Percentiles rank a stretch among this genome's conserved stretches.
Evolutionary conservation across 352 stramenopile species (phyloP).

Genomic region (Pythium grandisporangium): DNA sequence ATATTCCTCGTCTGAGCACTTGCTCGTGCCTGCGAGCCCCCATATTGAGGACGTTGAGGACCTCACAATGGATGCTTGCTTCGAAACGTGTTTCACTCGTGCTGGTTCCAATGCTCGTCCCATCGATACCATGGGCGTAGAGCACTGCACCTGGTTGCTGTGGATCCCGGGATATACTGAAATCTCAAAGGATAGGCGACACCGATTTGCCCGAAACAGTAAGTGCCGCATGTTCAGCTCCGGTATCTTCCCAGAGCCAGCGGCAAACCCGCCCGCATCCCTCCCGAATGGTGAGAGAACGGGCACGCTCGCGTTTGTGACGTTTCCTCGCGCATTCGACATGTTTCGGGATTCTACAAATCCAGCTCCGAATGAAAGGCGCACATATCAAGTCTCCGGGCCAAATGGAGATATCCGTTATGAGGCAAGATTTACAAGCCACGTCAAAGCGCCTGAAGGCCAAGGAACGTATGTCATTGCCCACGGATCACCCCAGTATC

Average conservation of each 20-base stretch:
- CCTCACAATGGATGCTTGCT: not conserved
- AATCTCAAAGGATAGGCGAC: too few relatives aligned
- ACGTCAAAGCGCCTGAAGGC: not conserved
- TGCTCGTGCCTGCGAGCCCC: too few relatives aligned
- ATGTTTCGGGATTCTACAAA: not conserved
- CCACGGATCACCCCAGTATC: not conserved
- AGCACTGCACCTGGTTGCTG: not conserved
- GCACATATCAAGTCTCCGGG: too few relatives aligned
- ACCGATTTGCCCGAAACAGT: too few relatives aligned
- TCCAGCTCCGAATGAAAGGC: not conserved
- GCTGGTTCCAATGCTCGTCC: not conserved
- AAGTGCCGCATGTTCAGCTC: not conserved
- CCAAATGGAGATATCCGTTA: too few relatives aligned
- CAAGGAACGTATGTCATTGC: conserved; percentile 1
- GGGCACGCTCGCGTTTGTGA: not conserved
- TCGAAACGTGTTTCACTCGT: not conserved
- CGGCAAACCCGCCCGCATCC: not conserved
- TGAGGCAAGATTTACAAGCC: too few relatives aligned
- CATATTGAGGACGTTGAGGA: too few relatives aligned
- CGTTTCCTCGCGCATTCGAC: conserved; percentile 1
- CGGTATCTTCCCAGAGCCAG: not conserved
- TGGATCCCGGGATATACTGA: too few relatives aligned
- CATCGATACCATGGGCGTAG: not conserved
- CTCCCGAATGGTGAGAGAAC: not conserved
- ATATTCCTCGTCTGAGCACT: too few relatives aligned